Conservation (phyloP, 2,329 filamentous ascomycete genomes). For the Arthrinium puccinioides region DNA sequence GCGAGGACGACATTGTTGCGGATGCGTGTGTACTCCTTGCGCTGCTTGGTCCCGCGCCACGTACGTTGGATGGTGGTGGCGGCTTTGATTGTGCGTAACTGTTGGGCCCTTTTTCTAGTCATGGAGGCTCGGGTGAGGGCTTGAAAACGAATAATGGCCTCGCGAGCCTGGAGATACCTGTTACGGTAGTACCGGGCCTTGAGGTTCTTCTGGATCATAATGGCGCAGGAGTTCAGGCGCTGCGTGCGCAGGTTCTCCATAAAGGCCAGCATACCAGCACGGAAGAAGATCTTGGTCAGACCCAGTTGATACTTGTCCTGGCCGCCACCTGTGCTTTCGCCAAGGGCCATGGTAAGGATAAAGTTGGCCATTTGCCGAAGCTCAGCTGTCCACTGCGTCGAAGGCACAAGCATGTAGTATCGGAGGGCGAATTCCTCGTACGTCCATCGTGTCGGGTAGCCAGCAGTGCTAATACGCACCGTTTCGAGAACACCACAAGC, state of each 20-base stretch:
- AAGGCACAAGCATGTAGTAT: slow-evolving; percentile 97
- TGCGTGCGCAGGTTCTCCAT: slow-evolving; percentile 88
- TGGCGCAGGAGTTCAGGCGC: slow-evolving; percentile 85
- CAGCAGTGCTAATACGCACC: slow-evolving; percentile 92
- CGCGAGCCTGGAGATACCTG: slow-evolving; percentile 79
- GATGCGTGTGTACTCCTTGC: slow-evolving; percentile 70
- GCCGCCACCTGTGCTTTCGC: slow-evolving; percentile 64
- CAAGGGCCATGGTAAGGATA: slow-evolving; percentile 83
- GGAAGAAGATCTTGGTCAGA: slow-evolving; percentile 98
- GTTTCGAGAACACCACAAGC: slow-evolving; percentile 99
- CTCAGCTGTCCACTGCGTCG: slow-evolving; percentile 83
- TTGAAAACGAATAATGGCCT: slow-evolving; percentile 75
- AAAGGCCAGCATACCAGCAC: slow-evolving; percentile 97
- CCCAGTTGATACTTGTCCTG: slow-evolving; percentile 95
- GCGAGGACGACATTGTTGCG: slow-evolving; percentile 80
- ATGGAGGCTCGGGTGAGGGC: slow-evolving; percentile 69
- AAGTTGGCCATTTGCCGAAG: slow-evolving; percentile 91
- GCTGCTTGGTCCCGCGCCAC: slow-evolving; percentile 88
- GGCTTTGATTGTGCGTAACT: slow-evolving; percentile 75
- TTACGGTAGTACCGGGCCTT: slow-evolving; percentile 91
- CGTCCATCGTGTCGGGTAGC: slow-evolving; percentile 96
- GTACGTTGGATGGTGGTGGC: slow-evolving; percentile 92
- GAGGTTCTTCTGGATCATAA: slow-evolving; percentile 98
- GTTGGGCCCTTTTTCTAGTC: slow-evolving; percentile 69
- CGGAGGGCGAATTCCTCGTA: slow-evolving; percentile 96